phyloP scores from a whole-genome alignment of 306 rosid species.

The Cicer arietinum region DNA sequence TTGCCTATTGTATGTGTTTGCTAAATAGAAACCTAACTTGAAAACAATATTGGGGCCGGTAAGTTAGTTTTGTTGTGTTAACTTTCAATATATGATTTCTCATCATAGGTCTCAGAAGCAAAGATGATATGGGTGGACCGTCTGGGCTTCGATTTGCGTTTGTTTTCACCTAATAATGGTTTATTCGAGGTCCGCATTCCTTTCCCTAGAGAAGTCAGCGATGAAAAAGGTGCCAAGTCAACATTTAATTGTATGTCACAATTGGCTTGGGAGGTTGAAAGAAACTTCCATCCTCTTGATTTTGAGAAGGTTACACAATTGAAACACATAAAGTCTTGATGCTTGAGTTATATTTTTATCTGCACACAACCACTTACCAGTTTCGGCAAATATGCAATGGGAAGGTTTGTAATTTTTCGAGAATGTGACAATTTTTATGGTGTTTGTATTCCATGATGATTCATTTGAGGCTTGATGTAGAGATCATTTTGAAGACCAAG shows the following conservation, averaged over 20 bases:
- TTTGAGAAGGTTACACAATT: slow-evolving; percentile 73
- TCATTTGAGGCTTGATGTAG: slow-evolving; percentile 29
- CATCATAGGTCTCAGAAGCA: slow-evolving; percentile 76
- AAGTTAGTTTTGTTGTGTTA: slow-evolving; percentile 29
- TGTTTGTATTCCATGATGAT: not conserved
- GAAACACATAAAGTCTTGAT: slow-evolving; percentile 62
- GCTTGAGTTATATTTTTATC: slow-evolving; percentile 11
- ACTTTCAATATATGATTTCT: slow-evolving; percentile 29
- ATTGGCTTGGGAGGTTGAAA: slow-evolving; percentile 96
- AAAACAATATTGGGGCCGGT: slow-evolving; percentile 8
- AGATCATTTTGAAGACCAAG: slow-evolving; percentile 20
- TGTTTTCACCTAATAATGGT: slow-evolving; percentile 65
- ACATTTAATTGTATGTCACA: slow-evolving; percentile 91
- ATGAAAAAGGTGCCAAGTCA: slow-evolving; percentile 90
- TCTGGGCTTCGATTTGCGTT: slow-evolving; percentile 80
- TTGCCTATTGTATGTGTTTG: slow-evolving; percentile 14
- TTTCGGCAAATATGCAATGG: slow-evolving; percentile 19
- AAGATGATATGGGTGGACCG: slow-evolving; percentile 94
- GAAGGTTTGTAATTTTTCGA: slow-evolving; percentile 40
- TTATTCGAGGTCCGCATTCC: slow-evolving; percentile 82
- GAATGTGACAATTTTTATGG: slow-evolving; percentile 31
- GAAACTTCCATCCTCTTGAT: slow-evolving; percentile 63
- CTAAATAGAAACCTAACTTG: slow-evolving; percentile 23
- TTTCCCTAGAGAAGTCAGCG: slow-evolving; percentile 80
- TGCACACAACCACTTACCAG: slow-evolving; percentile 18